phyloP scores from a whole-genome alignment of 2,329 filamentous ascomycete species.

The Cladosporium sp. region DNA sequence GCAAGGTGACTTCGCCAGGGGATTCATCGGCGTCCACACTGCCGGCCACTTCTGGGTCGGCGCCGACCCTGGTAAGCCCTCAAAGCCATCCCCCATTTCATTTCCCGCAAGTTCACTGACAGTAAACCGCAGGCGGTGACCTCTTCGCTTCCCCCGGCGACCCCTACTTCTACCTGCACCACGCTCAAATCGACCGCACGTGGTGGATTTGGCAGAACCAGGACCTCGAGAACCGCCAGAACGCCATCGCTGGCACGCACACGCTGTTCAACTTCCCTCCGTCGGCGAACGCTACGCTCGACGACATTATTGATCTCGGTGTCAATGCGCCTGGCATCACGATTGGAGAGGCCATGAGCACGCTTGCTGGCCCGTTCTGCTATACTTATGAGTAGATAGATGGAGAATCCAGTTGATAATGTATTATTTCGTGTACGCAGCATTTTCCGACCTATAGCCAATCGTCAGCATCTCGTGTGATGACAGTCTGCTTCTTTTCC shows the following conservation, averaged over 20 bases:
- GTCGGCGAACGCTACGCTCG: conserved; percentile 40
- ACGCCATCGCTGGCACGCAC: conserved; percentile 38
- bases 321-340: conserved; percentile 32
- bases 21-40: conserved; percentile 37
- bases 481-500: too few species aligned
- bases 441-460: too few species aligned
- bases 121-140: conserved; percentile 36
- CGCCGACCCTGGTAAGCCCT: conserved; percentile 34
- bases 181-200: conserved; percentile 45
- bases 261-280: conserved; percentile 42
- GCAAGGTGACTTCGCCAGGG: conserved; percentile 21
- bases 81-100: conserved; percentile 17
- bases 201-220: conserved; percentile 51
- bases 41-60: conserved; percentile 45
- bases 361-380: conserved; percentile 44
- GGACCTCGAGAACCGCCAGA: conserved; percentile 33
- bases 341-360: conserved; percentile 40
- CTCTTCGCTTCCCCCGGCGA: conserved; percentile 43
- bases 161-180: conserved; percentile 47
- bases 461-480: too few species aligned
- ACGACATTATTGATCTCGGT: conserved; percentile 39
- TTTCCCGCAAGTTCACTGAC: neutral
- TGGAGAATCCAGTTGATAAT: too few species aligned
- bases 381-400: conserved; percentile 38
- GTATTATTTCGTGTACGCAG: too few species aligned